Evolutionary conservation across 176 grass and related monocot genomes (phyloP).

Genomic region (Oryza brachyantha): DNA sequence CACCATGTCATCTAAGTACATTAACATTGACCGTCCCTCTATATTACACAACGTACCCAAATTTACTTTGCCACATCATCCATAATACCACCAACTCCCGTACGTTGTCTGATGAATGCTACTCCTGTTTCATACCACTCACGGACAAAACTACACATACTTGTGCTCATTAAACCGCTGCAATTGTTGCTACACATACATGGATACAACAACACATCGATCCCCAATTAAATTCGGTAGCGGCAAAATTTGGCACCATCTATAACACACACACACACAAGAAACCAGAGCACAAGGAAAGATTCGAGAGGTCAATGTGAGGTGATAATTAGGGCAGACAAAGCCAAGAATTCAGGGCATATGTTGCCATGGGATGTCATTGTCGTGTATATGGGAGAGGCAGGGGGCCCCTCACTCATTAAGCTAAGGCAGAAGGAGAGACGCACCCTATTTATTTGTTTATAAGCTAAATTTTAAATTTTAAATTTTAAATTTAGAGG

Average conservation of each 20-base stretch:
- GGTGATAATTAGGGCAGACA: neutral
- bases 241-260: neutral
- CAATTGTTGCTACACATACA: neutral
- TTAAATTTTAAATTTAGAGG: too few relatives aligned
- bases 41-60: neutral
- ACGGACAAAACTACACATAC: neutral
- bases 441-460: too few relatives aligned
- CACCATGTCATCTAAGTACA: neutral
- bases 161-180: neutral
- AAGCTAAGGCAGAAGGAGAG: too few relatives aligned
- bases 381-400: neutral
- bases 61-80: neutral
- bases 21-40: neutral
- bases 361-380: conserved; percentile 22
- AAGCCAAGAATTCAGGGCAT: neutral
- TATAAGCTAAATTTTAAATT: too few relatives aligned
- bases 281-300: conserved; percentile 2
- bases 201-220: neutral
- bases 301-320: conserved; percentile 24
- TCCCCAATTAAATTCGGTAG: neutral
- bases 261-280: neutral
- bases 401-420: too few relatives aligned
- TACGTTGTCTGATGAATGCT: neutral
- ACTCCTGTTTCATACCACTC: neutral
- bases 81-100: neutral